These are phyloP conservation scores for Neoboletus brunneissimus DNA, from an alignment of 768 basidiomycete species.

Conservation along the genomic window DNA sequence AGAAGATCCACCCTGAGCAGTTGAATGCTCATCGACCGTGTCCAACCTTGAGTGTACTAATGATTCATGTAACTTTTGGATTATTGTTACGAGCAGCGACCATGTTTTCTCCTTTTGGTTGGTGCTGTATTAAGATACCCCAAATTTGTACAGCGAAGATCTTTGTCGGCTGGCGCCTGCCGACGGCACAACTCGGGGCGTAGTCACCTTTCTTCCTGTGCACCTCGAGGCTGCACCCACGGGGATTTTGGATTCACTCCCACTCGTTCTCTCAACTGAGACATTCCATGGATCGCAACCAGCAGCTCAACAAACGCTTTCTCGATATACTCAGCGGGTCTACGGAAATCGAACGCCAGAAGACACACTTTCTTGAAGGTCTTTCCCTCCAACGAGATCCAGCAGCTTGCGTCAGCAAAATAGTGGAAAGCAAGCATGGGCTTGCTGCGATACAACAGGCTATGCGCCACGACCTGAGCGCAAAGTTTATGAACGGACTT, in stretches of 20 bases:
- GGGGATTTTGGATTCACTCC: not conserved
- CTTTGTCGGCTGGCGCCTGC: not conserved
- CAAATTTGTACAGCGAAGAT: not conserved
- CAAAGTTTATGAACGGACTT: slow-evolving; percentile 42
- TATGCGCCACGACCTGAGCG: slow-evolving; percentile 39
- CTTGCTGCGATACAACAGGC: slow-evolving; percentile 38
- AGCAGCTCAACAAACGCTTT: slow-evolving; percentile 36
- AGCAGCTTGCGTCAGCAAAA: slow-evolving; percentile 34
- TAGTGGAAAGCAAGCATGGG: slow-evolving; percentile 38
- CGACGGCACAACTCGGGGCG: not conserved
- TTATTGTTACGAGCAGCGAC: not conserved
- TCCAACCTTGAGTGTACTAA: not conserved
- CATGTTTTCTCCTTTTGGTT: not conserved
- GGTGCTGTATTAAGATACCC: not conserved
- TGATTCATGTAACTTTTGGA: not conserved
- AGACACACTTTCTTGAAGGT: slow-evolving; percentile 44
- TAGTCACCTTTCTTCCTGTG: too few relatives aligned
- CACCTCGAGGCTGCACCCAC: too few relatives aligned
- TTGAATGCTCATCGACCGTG: not conserved
- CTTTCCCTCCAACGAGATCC: slow-evolving; percentile 41
- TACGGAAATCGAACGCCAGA: slow-evolving; percentile 23
- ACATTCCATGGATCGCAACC: slow-evolving; percentile 20
- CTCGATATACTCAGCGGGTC: slow-evolving; percentile 32
- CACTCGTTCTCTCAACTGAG: not conserved
- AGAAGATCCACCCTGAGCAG: not conserved